Evolutionary conservation across 148 eudicot species (phyloP), one percentile per base, ranked within the genome.

Genomic region (Amaranthus hypochondriacus): DNA sequence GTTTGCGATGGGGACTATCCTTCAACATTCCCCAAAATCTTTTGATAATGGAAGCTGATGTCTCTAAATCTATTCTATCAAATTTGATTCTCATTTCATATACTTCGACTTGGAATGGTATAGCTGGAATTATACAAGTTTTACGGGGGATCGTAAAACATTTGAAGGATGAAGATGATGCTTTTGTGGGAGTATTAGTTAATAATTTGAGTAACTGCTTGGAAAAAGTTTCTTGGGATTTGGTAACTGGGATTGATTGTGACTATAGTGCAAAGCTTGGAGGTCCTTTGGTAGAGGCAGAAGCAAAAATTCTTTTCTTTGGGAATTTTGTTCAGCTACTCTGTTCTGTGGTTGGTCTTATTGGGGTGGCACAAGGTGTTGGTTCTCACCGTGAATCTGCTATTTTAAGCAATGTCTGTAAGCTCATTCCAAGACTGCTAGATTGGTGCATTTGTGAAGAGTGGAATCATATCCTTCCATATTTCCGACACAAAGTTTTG

Each of bases 401-500:
- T n/a, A 62, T 81, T 80, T 78, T 86, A 65, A 69, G 52, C 68
- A 76, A 75, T 75, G 82, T 86, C 53, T 44, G 75, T 62, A 80
- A 81, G 57, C 72, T 85, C 54, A 59, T 90, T 69, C 96, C 98
- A 56, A 81, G 77, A 76, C 66, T 88, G 70, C 68, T 81, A 69
- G 66, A 80, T 51, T 86, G 90, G 88, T 88, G 90, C 72, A 81
- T 82, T 66, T 71, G 71, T 48, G 61, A 71, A 76, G 83, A 74
- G 64, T 84, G 69, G 63, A 75, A 70, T 18, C 72, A 76, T 69
- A 76, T 86, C 60, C 75, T 79, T 80, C 85, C 81, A 69, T 95
- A 90, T 81, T 80, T 95, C 63, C 86, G 81, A 83, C 98, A 95
- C 84, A 95, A 95, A 83, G 73, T 87, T 66, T 77, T 90, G 98